phyloP scores from a whole-genome alignment of 495 filamentous ascomycete genomes.

The Daldinia decipiens region DNA sequence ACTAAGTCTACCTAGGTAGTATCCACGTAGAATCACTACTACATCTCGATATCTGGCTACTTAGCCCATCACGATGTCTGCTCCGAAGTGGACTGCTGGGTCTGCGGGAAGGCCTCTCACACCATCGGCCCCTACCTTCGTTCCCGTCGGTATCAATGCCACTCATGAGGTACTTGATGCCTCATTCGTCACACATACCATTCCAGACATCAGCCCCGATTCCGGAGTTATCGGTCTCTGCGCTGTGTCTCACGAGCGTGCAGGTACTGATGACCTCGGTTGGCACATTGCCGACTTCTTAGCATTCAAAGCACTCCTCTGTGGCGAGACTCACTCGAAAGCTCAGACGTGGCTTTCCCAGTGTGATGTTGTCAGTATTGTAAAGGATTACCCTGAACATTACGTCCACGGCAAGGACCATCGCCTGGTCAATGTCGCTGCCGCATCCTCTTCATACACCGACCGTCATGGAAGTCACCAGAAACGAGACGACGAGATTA shows the following conservation, averaged over 20 bases:
- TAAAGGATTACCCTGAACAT: constrained; percentile 14
- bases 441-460: constrained; percentile 10
- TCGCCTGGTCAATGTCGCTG: constrained; percentile 16
- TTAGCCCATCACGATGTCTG: neutral
- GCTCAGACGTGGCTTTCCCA: constrained; percentile 50
- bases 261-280: constrained; percentile 44
- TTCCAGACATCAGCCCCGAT: constrained; percentile 46
- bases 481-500: constrained; percentile 33
- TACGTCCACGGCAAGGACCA: constrained; percentile 34
- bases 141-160: neutral
- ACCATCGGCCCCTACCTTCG: neutral
- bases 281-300: constrained; percentile 55
- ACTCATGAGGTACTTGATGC: constrained; percentile 32
- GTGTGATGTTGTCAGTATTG: constrained; percentile 35
- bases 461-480: constrained; percentile 2
- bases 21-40: neutral
- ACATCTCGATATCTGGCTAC: neutral
- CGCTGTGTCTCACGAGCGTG: constrained; percentile 42
- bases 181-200: constrained; percentile 43
- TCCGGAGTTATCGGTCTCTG: constrained; percentile 50
- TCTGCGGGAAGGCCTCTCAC: neutral
- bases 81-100: neutral
- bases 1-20: neutral
- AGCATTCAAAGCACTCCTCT: constrained; percentile 49
- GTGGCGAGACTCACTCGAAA: constrained; percentile 34